Percentiles rank a stretch among this genome's conserved stretches.
Evolutionary conservation across 805 yeast species (phyloP).

Genomic region (Yueomyces sp.): DNA sequence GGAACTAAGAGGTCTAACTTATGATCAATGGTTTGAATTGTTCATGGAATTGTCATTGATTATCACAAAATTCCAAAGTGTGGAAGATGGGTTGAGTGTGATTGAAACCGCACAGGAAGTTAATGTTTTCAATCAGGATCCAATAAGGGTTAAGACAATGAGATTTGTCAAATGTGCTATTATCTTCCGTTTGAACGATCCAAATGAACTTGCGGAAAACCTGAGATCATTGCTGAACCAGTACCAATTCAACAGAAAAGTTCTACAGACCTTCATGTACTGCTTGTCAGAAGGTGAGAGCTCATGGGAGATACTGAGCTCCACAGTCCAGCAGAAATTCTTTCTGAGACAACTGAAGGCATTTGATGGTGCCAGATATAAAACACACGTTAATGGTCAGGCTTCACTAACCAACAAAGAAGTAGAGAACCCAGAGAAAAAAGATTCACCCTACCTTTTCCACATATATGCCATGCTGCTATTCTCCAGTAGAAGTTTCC

Average conservation of each 20-base stretch:
- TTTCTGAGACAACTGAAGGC: slow-evolving; percentile 84
- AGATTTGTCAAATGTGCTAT: slow-evolving; percentile 58
- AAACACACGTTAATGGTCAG: slow-evolving; percentile 56
- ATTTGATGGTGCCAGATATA: slow-evolving; percentile 51
- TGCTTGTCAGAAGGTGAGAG: slow-evolving; percentile 44
- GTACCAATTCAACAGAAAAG: slow-evolving; percentile 63
- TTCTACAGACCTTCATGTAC: slow-evolving; percentile 52
- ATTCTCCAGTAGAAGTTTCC: slow-evolving; percentile 70
- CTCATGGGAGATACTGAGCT: slow-evolving; percentile 49
- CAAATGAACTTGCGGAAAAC: slow-evolving; percentile 38
- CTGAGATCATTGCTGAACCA: slow-evolving; percentile 51
- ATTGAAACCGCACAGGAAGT: slow-evolving; percentile 65
- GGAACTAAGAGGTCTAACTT: slow-evolving; percentile 61
- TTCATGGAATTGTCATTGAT: slow-evolving; percentile 69
- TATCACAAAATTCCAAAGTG: slow-evolving; percentile 44
- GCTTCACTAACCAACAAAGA: slow-evolving; percentile 52
- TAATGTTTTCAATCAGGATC: slow-evolving; percentile 62
- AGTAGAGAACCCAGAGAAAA: slow-evolving; percentile 29
- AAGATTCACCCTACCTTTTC: slow-evolving; percentile 52
- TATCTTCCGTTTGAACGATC: slow-evolving; percentile 36
- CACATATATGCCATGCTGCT: slow-evolving; percentile 71
- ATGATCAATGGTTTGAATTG: slow-evolving; percentile 74
- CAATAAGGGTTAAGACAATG: slow-evolving; percentile 44
- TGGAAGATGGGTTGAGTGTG: slow-evolving; percentile 53
- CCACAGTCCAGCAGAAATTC: slow-evolving; percentile 79